These are phyloP conservation scores for Aspergillus pseudonomiae DNA, from an alignment of 2,329 filamentous ascomycete species.

Conservation along the genomic window DNA sequence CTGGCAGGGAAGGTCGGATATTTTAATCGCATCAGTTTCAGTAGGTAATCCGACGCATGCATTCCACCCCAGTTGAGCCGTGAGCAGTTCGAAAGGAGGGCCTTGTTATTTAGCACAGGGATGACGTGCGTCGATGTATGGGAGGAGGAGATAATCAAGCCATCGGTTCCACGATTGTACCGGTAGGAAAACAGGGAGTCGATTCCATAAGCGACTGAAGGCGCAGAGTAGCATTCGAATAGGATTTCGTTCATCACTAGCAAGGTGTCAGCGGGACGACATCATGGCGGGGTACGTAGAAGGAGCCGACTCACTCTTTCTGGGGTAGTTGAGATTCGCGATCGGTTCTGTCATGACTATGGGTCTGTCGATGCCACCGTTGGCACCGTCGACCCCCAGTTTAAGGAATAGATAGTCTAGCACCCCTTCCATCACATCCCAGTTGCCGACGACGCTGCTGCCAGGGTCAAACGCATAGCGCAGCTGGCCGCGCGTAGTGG, in stretches of 20 bases:
- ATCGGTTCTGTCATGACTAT: constrained; percentile 96
- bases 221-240: constrained; percentile 92
- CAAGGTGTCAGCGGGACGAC: constrained; percentile 23
- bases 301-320: constrained; percentile 68
- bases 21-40: constrained; percentile 86
- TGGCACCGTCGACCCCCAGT: constrained; percentile 75
- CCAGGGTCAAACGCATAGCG: constrained; percentile 89
- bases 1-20: constrained; percentile 89
- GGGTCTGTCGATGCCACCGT: constrained; percentile 77
- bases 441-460: constrained; percentile 90
- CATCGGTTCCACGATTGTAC: constrained; percentile 85
- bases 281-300: not conserved
- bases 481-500: constrained; percentile 86
- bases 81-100: constrained; percentile 81
- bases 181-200: constrained; percentile 95
- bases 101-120: constrained; percentile 84
- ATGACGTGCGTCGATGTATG: constrained; percentile 95
- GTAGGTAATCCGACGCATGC: constrained; percentile 85
- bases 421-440: constrained; percentile 95
- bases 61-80: constrained; percentile 93
- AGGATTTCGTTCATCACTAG: constrained; percentile 95
- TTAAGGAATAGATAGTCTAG: constrained; percentile 95
- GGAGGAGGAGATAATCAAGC: constrained; percentile 87
- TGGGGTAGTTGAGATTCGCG: constrained; percentile 84
- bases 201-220: constrained; percentile 89